Percentiles rank a stretch among this genome's conserved stretches.
Evolutionary conservation across 208 protist genomes (phyloP).

Genomic region (Trypanosoma boissoni): DNA sequence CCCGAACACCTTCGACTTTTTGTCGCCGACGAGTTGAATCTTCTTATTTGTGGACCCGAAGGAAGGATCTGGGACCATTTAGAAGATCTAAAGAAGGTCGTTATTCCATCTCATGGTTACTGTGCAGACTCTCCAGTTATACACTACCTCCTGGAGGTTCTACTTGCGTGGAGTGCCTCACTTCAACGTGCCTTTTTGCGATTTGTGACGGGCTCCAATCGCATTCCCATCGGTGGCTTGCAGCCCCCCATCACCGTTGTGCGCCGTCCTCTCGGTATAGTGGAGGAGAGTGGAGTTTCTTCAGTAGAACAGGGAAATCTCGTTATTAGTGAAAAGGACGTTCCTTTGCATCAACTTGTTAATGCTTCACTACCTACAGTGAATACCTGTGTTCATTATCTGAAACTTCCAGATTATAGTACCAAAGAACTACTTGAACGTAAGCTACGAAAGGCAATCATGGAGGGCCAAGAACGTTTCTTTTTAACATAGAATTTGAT

Average conservation of each 20-base stretch:
- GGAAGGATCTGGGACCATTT: conserved; percentile 60
- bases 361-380: conserved; percentile 86
- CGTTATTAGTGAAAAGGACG: neutral
- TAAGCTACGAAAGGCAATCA: conserved; percentile 61
- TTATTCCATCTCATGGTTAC: conserved; percentile 69
- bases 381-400: conserved; percentile 96
- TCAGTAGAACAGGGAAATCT: neutral
- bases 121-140: conserved; percentile 45
- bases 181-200: conserved; percentile 73
- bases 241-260: conserved; percentile 72
- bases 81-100: conserved; percentile 37
- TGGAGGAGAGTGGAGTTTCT: neutral
- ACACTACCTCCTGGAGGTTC: conserved; percentile 46
- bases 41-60: conserved; percentile 44
- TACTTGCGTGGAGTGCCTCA: conserved; percentile 44
- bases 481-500: conserved; percentile 43
- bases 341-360: conserved; percentile 4
- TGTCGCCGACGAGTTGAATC: conserved; percentile 43
- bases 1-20: conserved; percentile 61
- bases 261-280: conserved; percentile 36
- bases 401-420: conserved; percentile 94
- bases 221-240: conserved; percentile 54
- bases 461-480: conserved; percentile 73
- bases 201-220: conserved; percentile 78
- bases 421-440: conserved; percentile 59